Conservation (phyloP, 148 eudicot genomes). For the Fagopyrum tataricum region DNA sequence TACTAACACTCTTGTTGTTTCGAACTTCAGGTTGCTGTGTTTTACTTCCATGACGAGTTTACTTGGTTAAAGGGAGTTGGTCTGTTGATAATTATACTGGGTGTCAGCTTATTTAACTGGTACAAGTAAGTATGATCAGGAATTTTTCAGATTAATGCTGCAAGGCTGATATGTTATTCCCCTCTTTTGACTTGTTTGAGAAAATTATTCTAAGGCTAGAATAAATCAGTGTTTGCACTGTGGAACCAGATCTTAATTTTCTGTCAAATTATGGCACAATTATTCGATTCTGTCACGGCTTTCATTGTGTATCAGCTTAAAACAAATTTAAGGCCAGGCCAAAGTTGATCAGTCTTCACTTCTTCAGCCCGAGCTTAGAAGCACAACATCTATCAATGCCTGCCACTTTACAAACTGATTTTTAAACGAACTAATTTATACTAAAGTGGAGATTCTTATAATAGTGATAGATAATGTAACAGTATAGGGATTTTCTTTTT, state of each 20-base stretch:
- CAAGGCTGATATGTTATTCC: background rate
- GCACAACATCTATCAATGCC: background rate
- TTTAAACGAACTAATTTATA: background rate
- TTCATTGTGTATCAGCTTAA: background rate
- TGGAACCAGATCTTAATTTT: no score
- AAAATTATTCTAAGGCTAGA: background rate
- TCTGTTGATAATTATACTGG: slow-evolving; percentile 68
- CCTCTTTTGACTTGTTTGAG: background rate
- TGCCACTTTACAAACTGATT: background rate
- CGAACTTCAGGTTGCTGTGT: slow-evolving; percentile 79
- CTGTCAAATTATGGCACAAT: background rate
- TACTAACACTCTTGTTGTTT: background rate
- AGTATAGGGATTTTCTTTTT: background rate
- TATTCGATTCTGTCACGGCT: background rate
- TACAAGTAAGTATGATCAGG: slow-evolving; percentile 80
- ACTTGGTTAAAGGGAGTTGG: slow-evolving; percentile 91
- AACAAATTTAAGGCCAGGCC: background rate
- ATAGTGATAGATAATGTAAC: background rate
- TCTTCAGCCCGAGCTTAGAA: background rate
- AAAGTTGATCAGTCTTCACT: background rate
- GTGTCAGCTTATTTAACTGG: slow-evolving; percentile 91
- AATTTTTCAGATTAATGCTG: background rate
- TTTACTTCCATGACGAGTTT: slow-evolving; percentile 93
- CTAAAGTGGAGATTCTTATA: background rate
- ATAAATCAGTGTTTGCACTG: background rate